Evolutionary conservation across 2,329 filamentous ascomycete genomes (phyloP).

Genomic region (Colletotrichum neosansevieriae): DNA sequence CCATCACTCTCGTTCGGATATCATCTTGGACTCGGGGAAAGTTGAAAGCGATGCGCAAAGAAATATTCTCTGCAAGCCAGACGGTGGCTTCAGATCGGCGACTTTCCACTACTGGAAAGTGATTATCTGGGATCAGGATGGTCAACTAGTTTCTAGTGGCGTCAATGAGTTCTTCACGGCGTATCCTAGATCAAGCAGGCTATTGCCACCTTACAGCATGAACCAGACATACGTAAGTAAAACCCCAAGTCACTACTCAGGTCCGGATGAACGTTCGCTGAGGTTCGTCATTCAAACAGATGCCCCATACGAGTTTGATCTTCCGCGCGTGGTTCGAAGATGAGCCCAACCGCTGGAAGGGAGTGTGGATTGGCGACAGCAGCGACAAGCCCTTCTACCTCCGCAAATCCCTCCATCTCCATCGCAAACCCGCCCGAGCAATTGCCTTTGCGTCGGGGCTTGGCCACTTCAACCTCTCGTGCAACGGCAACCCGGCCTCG

Average conservation of each 20-base stretch:
- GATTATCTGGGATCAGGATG: slow-evolving; percentile 52
- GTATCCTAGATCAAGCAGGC: slow-evolving; percentile 49
- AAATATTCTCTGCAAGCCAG: slow-evolving; percentile 43
- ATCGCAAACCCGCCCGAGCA: slow-evolving; percentile 47
- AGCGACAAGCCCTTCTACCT: slow-evolving; percentile 55
- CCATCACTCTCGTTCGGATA: not conserved
- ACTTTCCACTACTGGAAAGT: slow-evolving; percentile 52
- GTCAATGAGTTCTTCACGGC: slow-evolving; percentile 54
- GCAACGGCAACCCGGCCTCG: slow-evolving; percentile 50
- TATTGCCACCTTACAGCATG: slow-evolving; percentile 55
- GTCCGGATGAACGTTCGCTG: not conserved
- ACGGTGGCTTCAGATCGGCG: slow-evolving; percentile 51
- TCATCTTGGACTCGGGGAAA: slow-evolving; percentile 42
- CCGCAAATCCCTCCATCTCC: slow-evolving; percentile 49
- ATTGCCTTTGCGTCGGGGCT: slow-evolving; percentile 54
- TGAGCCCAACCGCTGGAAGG: slow-evolving; percentile 54
- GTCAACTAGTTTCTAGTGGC: slow-evolving; percentile 42
- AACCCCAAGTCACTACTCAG: not conserved
- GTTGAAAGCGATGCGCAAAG: slow-evolving; percentile 42
- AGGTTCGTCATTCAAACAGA: slow-evolving; percentile 39
- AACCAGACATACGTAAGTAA: slow-evolving; percentile 52
- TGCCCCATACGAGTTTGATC: slow-evolving; percentile 56
- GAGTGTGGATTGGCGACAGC: slow-evolving; percentile 54
- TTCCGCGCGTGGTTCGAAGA: slow-evolving; percentile 57
- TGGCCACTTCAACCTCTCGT: slow-evolving; percentile 54